Base-by-base conservation (phyloP, 1,139 yeast genomes). In the Suhomyces bokatorum region DNA sequence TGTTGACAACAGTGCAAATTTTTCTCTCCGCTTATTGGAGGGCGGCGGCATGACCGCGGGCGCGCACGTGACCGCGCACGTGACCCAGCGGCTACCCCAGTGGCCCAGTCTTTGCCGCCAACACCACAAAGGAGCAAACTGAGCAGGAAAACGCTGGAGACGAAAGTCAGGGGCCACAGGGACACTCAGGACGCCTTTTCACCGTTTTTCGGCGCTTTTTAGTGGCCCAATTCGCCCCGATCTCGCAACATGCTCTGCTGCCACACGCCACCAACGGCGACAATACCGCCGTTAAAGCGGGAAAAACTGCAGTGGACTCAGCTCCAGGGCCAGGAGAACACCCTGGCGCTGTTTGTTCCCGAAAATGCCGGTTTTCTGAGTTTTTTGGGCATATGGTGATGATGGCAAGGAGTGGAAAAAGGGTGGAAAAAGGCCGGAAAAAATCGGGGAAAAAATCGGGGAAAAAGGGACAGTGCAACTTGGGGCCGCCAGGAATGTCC, bases 1-100 rank as follows among this genome's bases (percentile, higher is more conserved):
- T 45, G 45, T 45, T 41, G 45, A 45, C 47, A 33, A 35, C 43
- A 39, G 48, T 35, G 48, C 48, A 45, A 45, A 44, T 16, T 45
- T 45, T 44, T 45, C 40, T 44, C 44, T 32, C 45, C 32, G 43
- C 38, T 38, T 37, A 37, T 37, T 40, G 40, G 47, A 38, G 40
- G 42, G 31, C 26, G 39, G 20, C 39, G 32, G 34, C 28, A n/a
- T 33, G 26, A 20, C 17, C 32, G 37, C 36, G 37, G 32, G 14
- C 27, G 27, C 20, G 5, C 32, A 31, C 31, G 32, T 24, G 41
- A 32, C 6, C 27, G 17, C 6, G 5, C 32, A 31, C 31, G 32
- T 24, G 41, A 39, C 6, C 6, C n/a, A 4, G 20, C 22, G 35
- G 29, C 29, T 27, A 34, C 29, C 22, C 28, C 24, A 20, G 24